Evolutionary conservation across 208 protist species (phyloP).

Genomic region (Wallacemonas sp.): DNA sequence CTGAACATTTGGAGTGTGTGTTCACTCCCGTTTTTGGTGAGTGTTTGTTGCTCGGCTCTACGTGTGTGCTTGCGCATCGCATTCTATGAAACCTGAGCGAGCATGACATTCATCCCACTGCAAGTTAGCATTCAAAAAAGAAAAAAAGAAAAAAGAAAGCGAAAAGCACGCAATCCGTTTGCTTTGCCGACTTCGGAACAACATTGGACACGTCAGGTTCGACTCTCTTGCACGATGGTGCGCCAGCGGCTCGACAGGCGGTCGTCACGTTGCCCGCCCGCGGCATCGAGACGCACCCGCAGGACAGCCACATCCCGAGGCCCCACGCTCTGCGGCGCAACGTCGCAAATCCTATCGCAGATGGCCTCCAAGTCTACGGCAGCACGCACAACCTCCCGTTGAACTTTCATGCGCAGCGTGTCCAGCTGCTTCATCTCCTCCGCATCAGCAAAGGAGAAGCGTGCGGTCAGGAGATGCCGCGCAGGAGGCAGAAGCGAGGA

Average conservation of each 20-base stretch:
- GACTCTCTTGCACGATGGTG: constrained; percentile 25
- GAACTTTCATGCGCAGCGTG: constrained; percentile 47
- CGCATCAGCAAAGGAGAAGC: constrained; percentile 72
- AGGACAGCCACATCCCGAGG: constrained; percentile 20
- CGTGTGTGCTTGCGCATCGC: too few relatives aligned
- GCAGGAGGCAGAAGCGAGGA: constrained; percentile 52
- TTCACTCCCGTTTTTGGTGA: too few relatives aligned
- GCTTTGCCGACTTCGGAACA: too few relatives aligned
- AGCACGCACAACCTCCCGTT: constrained; percentile 33
- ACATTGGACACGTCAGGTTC: too few relatives aligned
- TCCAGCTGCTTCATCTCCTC: constrained; percentile 61
- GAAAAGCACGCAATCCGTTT: neutral
- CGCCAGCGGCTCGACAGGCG: constrained; percentile 17
- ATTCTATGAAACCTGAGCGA: too few relatives aligned
- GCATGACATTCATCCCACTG: too few relatives aligned
- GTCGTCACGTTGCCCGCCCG: constrained; percentile 2
- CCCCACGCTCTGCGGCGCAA: neutral
- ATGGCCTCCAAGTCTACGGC: constrained; percentile 4
- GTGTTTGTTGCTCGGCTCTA: too few relatives aligned
- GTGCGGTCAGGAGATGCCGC: constrained; percentile 54
- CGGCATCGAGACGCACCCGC: constrained; percentile 18
- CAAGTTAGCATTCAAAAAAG: neutral
- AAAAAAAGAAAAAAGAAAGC: neutral
- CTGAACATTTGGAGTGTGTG: too few relatives aligned
- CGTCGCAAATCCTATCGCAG: neutral